A percentile compares a stretch with the other conserved stretches of the same genome.
Conservation (phyloP, 768 basidiomycete species). For the Butyriboletus loyo region DNA sequence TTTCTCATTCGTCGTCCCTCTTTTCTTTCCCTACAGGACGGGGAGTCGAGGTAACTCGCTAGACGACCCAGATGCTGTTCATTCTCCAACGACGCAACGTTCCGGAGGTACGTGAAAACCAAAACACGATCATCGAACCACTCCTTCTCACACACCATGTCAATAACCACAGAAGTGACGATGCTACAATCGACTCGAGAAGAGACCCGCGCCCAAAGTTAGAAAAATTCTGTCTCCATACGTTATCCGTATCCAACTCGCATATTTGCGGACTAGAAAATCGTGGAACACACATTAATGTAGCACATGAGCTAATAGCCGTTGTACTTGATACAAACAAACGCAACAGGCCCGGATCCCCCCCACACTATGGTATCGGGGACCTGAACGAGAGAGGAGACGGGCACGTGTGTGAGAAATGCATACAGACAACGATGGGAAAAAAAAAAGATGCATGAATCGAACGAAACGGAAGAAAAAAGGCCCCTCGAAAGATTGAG, state of each 20-base stretch:
- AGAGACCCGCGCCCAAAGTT: conserved; percentile 28
- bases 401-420: neutral
- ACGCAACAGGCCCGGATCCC: neutral
- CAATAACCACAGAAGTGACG: conserved; percentile 32
- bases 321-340: conserved; percentile 12
- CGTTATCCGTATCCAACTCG: neutral
- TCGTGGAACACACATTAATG: neutral
- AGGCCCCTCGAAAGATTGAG: neutral
- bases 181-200: conserved; percentile 49
- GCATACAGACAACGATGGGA: neutral
- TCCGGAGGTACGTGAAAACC: neutral
- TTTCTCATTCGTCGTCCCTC: neutral
- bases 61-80: neutral
- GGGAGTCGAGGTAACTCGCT: neutral
- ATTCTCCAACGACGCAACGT: neutral
- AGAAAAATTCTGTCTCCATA: too few species aligned
- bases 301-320: neutral
- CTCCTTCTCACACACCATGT: too few species aligned
- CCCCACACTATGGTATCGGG: conserved; percentile 8
- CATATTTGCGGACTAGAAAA: neutral
- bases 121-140: neutral
- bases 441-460: neutral
- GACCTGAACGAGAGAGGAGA: neutral
- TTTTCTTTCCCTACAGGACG: neutral
- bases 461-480: neutral